Percentiles rank a stretch among this genome's conserved stretches.
phyloP scores from a whole-genome alignment of 805 yeast genomes.

The Saccharomycopsis sp. region DNA sequence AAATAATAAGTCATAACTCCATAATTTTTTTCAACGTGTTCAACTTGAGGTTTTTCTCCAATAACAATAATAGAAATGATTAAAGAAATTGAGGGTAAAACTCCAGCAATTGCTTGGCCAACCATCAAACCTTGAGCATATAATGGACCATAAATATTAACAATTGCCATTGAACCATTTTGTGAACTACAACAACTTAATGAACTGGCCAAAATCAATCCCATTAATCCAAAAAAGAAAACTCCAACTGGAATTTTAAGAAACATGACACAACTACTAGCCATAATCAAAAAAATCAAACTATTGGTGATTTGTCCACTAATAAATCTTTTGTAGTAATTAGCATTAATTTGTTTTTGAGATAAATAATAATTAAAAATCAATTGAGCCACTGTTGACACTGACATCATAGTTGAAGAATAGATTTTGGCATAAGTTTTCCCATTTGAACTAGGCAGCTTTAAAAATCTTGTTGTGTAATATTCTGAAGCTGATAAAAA shows the following conservation, averaged over 20 bases:
- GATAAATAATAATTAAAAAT: conserved; percentile 51
- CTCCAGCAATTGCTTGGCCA: conserved; percentile 93
- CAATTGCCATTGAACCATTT: conserved; percentile 84
- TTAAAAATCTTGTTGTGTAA: conserved; percentile 51
- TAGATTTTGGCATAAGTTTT: conserved; percentile 47
- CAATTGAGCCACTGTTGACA: conserved; percentile 63
- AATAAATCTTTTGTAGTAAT: conserved; percentile 46
- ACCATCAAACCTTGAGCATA: conserved; percentile 88
- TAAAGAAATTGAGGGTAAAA: conserved; percentile 69
- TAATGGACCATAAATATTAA: conserved; percentile 61
- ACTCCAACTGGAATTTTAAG: conserved; percentile 20
- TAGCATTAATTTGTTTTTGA: conserved; percentile 49
- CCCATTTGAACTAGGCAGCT: conserved; percentile 27
- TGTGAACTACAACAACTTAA: conserved; percentile 77
- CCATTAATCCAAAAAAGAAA: conserved; percentile 44
- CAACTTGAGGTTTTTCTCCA: conserved; percentile 9
- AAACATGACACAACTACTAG: conserved; percentile 36
- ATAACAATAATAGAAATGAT: conserved; percentile 38
- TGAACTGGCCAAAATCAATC: conserved; percentile 53
- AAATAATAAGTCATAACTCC: conserved; percentile 34
- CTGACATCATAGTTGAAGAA: conserved; percentile 81
- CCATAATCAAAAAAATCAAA: conserved; percentile 46
- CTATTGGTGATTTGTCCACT: conserved; percentile 53
- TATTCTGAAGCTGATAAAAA: conserved; percentile 79
- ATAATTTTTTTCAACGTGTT: conserved; percentile 15